A percentile compares a stretch with the other conserved stretches of the same genome.
phyloP scores from a whole-genome alignment of 768 basidiomycete species.

The Strobilomyces confusus region DNA sequence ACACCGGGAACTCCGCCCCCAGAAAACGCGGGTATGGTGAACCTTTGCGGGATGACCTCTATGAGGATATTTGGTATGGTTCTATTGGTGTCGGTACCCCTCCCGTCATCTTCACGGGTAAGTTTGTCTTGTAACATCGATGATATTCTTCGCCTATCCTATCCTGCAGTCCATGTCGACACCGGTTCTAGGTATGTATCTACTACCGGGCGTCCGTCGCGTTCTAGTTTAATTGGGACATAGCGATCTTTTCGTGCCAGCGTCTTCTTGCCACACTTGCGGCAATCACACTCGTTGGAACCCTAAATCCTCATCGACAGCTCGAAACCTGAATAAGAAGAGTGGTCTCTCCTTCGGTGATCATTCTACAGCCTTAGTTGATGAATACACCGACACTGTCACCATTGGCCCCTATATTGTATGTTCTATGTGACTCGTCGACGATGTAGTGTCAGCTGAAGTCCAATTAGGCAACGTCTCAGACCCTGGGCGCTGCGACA shows the following conservation, averaged over 20 bases:
- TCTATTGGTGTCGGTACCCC: constrained; percentile 13
- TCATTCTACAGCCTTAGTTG: constrained; percentile 29
- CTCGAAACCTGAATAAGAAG: constrained; percentile 12
- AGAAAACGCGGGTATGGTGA: neutral
- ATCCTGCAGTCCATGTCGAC: constrained; percentile 24
- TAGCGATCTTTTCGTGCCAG: constrained; percentile 18
- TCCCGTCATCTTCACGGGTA: constrained; percentile 6
- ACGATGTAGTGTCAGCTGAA: neutral
- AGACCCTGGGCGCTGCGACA: constrained; percentile 10
- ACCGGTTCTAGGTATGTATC: constrained; percentile 22
- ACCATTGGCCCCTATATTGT: constrained; percentile 4
- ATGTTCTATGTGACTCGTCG: neutral
- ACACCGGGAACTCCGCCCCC: neutral
- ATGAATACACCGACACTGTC: constrained; percentile 35
- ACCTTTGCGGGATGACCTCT: neutral
- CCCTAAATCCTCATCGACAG: constrained; percentile 23
- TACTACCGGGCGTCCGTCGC: too few relatives aligned
- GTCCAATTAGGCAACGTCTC: constrained; percentile 2
- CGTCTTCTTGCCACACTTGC: constrained; percentile 18
- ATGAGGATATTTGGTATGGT: constrained; percentile 9
- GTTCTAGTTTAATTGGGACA: neutral
- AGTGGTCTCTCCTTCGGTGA: constrained; percentile 36
- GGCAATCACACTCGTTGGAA: constrained; percentile 24
- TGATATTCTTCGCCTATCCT: neutral
- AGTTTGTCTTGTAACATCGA: neutral